A percentile compares a stretch with the other conserved stretches of the same genome.
These are phyloP conservation scores for Malus domestica DNA, from an alignment of 306 rosid species.

Conservation along the genomic window DNA sequence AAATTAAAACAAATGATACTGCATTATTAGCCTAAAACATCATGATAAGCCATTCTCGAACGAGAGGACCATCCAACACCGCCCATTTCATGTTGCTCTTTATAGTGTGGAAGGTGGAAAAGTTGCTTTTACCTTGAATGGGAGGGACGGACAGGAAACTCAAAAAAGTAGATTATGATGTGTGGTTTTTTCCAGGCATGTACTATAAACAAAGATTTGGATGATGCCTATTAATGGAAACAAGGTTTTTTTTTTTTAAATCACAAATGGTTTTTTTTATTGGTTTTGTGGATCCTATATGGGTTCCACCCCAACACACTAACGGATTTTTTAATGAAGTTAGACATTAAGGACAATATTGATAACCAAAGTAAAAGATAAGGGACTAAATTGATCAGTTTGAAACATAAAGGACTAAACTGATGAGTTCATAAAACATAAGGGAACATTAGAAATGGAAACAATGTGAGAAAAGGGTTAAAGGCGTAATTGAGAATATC, in stretches of 20 bases:
- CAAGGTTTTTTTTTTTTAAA: not conserved
- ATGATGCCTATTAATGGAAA: not conserved
- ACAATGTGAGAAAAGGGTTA: not conserved
- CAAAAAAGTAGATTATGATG: not conserved
- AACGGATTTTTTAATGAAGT: too few species aligned
- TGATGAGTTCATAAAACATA: too few species aligned
- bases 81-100: not conserved
- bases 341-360: too few species aligned
- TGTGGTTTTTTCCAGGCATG: not conserved
- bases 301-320: too few species aligned
- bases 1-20: too few species aligned
- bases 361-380: too few species aligned
- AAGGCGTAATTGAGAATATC: not conserved
- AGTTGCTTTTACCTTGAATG: not conserved
- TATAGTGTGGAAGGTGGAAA: not conserved
- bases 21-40: rapidly evolving
- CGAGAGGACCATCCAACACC: not conserved
- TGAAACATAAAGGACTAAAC: too few species aligned
- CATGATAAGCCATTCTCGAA: too few species aligned
- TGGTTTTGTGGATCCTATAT: too few species aligned
- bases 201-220: not conserved
- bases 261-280: too few species aligned
- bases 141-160: not conserved
- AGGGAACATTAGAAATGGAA: not conserved
- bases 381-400: too few species aligned